Evolutionary conservation across 768 basidiomycete species (phyloP), one percentile per base, ranked within the genome.

Genomic region (Crassisporium funariophilum): DNA sequence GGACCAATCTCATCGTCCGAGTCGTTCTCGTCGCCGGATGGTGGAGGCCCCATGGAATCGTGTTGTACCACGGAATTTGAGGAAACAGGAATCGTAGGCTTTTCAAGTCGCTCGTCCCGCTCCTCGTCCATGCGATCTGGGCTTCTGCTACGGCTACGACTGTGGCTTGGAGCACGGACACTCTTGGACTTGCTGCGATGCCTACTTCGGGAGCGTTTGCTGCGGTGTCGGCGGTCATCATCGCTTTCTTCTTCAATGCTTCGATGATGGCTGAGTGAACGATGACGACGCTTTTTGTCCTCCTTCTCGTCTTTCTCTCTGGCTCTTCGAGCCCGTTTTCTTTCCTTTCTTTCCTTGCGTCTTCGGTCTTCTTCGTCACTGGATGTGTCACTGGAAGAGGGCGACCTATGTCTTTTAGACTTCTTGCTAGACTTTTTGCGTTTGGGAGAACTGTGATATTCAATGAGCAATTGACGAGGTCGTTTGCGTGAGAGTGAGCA

Each of bases 1-100:
- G 95, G 95, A 0, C 95, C 95, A 23, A 95, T 63, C 25, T 86
- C 88, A 4, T 83, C 83, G 38, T 84, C 87, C 12, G 65, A 66
- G 9, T 66, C 69, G 8, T 80, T 78, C 5, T 60, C 65, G 27
- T 61, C 62, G 31, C 62, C 41, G 4, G 52, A 48, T n/a, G 59
- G 51, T 23, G 53, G 55, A 22, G 58, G 48, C 1, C 49, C 52
- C n/a, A 45, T 49, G 24, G 53, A 55, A 31, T 23, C 23, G 37
- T 43, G 49, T 12, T 38, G 52, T 37, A 51, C 7, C 39, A 36
- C 15, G 42, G 48, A 10, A 34, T 22, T 45, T 41, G 43, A 22
- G 44, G 47, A 41, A 16, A 27, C 21, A 19, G 43, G 35, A 35
- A 33, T 13, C 7, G 25, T 13, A 2, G 23, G 31, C 11, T 38